Percentiles rank a stretch among this genome's conserved stretches.
Conservation (phyloP, 176 grass and related monocot genomes). For the Juncus inflexus region DNA sequence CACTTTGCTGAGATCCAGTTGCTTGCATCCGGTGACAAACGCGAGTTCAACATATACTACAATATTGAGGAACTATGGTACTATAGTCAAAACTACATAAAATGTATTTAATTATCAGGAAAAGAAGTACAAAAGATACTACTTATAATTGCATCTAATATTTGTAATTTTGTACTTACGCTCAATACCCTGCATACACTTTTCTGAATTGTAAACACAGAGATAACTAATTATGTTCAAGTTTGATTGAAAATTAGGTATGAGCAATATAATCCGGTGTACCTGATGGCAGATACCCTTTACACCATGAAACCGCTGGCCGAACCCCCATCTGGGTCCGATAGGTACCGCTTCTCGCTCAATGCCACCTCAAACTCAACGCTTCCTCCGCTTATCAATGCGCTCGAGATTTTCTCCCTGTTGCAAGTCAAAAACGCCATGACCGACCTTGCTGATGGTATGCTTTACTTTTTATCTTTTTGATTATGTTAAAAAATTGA, state of each 20-base stretch:
- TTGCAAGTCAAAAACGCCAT: background rate
- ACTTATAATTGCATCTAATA: too few relatives aligned
- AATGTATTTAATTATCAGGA: too few relatives aligned
- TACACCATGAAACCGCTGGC: background rate
- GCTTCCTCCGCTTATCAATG: constrained; percentile 30
- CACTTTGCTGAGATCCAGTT: constrained; percentile 9
- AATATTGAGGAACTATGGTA: constrained; percentile 2
- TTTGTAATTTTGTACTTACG: too few relatives aligned
- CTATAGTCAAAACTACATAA: background rate
- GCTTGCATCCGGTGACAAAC: constrained; percentile 3
- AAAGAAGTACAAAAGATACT: too few relatives aligned
- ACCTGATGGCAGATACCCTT: background rate
- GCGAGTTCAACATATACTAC: constrained; percentile 19
- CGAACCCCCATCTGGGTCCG: background rate
- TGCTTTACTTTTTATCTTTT: background rate
- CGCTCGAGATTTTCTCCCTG: constrained; percentile 3
- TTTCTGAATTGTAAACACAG: too few relatives aligned
- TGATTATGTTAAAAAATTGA: background rate
- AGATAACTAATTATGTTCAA: background rate
- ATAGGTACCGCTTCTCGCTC: background rate
- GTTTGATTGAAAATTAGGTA: background rate
- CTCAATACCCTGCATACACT: too few relatives aligned
- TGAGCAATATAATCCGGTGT: background rate
- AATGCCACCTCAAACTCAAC: constrained; percentile 11
- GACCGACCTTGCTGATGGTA: constrained; percentile 23